Conservation (phyloP, 371 early-diverging fungal species). For the Mucor irregularis region DNA sequence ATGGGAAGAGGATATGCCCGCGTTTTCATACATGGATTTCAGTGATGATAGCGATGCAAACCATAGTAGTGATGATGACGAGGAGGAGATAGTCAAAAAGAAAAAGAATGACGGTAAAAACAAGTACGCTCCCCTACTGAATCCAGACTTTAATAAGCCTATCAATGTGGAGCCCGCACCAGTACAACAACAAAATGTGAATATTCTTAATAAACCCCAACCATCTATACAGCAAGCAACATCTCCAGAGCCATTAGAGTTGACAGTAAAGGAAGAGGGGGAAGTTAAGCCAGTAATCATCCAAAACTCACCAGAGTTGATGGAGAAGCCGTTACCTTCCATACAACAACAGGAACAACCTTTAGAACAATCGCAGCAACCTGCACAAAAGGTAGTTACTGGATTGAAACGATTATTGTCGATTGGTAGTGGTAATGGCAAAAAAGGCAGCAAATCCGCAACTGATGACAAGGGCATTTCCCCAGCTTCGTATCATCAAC, state of each 20-base stretch:
- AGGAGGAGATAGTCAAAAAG: background rate
- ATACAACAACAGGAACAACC: background rate
- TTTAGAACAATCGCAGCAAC: constrained; percentile 2
- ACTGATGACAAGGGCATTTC: too few relatives aligned
- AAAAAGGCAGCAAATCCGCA: background rate
- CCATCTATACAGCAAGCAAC: too few relatives aligned
- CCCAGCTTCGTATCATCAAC: too few relatives aligned
- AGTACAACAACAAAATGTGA: too few relatives aligned
- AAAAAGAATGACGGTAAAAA: background rate
- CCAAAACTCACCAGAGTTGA: background rate
- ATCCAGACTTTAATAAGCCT: constrained; percentile 21
- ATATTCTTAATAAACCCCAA: too few relatives aligned
- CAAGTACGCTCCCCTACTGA: constrained; percentile 10
- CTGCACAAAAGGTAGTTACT: constrained; percentile 7
- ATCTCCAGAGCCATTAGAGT: too few relatives aligned
- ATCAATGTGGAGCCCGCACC: background rate
- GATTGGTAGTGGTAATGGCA: constrained; percentile 15
- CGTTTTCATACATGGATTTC: constrained; percentile 13
- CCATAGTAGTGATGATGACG: background rate
- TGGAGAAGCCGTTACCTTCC: background rate
- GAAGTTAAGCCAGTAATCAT: too few relatives aligned
- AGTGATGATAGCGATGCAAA: background rate
- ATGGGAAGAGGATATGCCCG: constrained; percentile 41
- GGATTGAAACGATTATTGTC: constrained; percentile 37
- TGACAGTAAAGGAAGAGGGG: too few relatives aligned